These are phyloP conservation scores for Geranium rotundifolium DNA, from an alignment of 345 rosid species.

Conservation along the genomic window DNA sequence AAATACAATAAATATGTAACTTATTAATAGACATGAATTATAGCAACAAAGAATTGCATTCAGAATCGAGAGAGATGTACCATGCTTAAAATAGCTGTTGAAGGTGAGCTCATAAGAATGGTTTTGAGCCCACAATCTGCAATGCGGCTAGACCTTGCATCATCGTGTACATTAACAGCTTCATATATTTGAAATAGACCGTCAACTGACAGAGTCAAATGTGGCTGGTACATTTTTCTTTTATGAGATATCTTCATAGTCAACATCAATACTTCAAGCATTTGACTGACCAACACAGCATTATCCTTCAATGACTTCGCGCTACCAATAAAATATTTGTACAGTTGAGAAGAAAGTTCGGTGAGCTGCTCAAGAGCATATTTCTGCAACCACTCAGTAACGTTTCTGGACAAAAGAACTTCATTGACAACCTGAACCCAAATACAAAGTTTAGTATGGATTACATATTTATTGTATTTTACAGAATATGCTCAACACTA, in stretches of 20 bases:
- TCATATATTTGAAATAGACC: conserved; percentile 51
- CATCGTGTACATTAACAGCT: conserved; percentile 21
- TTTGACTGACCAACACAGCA: conserved; percentile 23
- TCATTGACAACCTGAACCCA: conserved; percentile 38
- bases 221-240: conserved; percentile 62
- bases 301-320: conserved; percentile 31
- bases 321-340: conserved; percentile 41
- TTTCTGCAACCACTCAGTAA: conserved; percentile 62
- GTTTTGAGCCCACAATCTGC: conserved; percentile 52
- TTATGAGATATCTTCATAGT: conserved; percentile 63
- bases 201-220: conserved; percentile 53
- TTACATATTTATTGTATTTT: too few relatives aligned
- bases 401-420: conserved; percentile 39
- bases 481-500: too few relatives aligned
- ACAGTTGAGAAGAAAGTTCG: conserved; percentile 53
- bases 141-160: conserved; percentile 21
- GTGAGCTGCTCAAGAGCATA: conserved; percentile 64
- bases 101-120: conserved; percentile 62
- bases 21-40: not conserved
- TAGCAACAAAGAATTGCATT: not conserved
- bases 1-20: not conserved
- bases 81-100: conserved; percentile 42
- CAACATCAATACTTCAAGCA: conserved; percentile 37
- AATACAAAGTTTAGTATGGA: conserved; percentile 6
- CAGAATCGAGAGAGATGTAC: conserved; percentile 23